Conservation (phyloP, 768 basidiomycete genomes). For the Fomitopsis pulvina region DNA sequence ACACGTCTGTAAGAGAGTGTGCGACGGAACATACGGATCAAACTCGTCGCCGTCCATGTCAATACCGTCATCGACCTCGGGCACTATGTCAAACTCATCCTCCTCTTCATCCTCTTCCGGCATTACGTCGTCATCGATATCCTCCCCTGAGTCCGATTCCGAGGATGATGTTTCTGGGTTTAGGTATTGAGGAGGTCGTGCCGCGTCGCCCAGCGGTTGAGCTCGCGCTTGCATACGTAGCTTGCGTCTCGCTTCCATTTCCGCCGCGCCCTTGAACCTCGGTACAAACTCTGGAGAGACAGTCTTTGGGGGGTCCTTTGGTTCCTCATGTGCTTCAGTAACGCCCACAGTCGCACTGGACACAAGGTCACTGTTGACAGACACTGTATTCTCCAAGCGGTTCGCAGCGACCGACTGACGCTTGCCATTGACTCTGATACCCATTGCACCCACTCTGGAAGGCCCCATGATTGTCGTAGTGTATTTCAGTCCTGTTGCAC, state of each 20-base stretch:
- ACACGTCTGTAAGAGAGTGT: not conserved
- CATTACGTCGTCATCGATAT: slow-evolving; percentile 42
- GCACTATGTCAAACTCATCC: slow-evolving; percentile 61
- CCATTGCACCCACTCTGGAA: slow-evolving; percentile 60
- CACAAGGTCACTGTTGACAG: too few species aligned
- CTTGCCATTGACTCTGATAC: slow-evolving; percentile 70
- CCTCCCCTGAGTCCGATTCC: slow-evolving; percentile 31
- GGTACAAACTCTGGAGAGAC: slow-evolving; percentile 55
- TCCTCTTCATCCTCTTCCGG: slow-evolving; percentile 30
- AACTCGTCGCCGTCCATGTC: slow-evolving; percentile 57
- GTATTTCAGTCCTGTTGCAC: slow-evolving; percentile 58
- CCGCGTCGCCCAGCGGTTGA: slow-evolving; percentile 27
- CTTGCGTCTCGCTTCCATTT: slow-evolving; percentile 73
- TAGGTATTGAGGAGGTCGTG: slow-evolving; percentile 34
- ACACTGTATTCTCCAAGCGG: not conserved
- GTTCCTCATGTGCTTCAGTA: too few species aligned
- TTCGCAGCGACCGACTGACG: slow-evolving; percentile 21
- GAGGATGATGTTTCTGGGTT: slow-evolving; percentile 47
- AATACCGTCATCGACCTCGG: slow-evolving; percentile 20
- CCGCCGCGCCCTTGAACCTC: slow-evolving; percentile 76
- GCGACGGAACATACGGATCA: slow-evolving; percentile 54
- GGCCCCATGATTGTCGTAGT: slow-evolving; percentile 85
- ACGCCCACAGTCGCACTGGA: too few species aligned
- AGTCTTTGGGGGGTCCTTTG: slow-evolving; percentile 26
- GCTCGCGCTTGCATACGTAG: slow-evolving; percentile 60